These are phyloP conservation scores for Solanum arcanum DNA, from an alignment of 257 asterid genomes.

Conservation along the genomic window DNA sequence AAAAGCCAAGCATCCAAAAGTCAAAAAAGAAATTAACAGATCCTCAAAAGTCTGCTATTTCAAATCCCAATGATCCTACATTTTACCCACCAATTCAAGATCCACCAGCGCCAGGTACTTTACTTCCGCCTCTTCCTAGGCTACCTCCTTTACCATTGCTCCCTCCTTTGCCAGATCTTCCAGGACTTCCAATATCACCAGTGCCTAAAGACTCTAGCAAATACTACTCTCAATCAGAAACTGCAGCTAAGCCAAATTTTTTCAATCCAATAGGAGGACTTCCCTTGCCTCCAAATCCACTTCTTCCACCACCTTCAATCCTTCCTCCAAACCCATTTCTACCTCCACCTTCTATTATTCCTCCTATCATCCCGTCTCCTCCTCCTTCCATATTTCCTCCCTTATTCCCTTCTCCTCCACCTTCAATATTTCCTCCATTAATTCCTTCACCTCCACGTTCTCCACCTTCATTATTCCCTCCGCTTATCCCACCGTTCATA, in stretches of 20 bases:
- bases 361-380: slow-evolving; percentile 31
- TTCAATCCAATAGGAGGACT: slow-evolving; percentile 8
- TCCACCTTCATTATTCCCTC: slow-evolving; percentile 13
- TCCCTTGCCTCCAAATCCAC: slow-evolving; percentile 30
- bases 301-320: slow-evolving; percentile 14
- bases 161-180: slow-evolving; percentile 50
- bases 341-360: slow-evolving; percentile 41
- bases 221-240: neutral
- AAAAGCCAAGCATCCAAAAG: slow-evolving; percentile 24
- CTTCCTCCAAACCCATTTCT: slow-evolving; percentile 33
- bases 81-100: slow-evolving; percentile 13
- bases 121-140: slow-evolving; percentile 27
- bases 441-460: slow-evolving; percentile 33
- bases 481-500: slow-evolving; percentile 17
- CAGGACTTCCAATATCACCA: slow-evolving; percentile 47
- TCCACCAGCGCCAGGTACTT: slow-evolving; percentile 12
- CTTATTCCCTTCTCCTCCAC: slow-evolving; percentile 34
- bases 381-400: slow-evolving; percentile 37
- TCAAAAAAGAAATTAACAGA: neutral
- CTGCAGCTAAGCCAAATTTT: neutral
- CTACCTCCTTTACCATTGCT: slow-evolving; percentile 44
- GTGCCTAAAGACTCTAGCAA: slow-evolving; percentile 4
- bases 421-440: slow-evolving; percentile 44
- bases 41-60: slow-evolving; percentile 2
- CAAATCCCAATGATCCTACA: slow-evolving; percentile 26